Evolutionary conservation across 306 rosid species (phyloP), one percentile per base, ranked within the genome.

Genomic region (Hippophae gyantsensis): DNA sequence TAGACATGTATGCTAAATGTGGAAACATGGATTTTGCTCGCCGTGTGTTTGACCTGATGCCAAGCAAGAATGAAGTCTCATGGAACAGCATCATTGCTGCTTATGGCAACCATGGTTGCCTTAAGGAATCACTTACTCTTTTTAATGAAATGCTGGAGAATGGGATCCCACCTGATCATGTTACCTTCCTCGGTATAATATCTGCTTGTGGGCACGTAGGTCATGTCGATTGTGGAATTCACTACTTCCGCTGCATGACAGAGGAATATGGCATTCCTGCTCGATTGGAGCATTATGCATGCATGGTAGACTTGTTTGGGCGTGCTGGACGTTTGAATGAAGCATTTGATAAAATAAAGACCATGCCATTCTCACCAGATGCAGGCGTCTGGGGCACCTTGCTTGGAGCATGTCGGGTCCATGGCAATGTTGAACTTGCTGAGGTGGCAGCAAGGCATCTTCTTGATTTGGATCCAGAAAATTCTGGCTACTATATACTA

Each of bases 311-410:
- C 83, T 72, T 88, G 61, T 83, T 78, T 60, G 96, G 90, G 0
- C 90, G 94, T 53, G 84, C 88, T 55, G 90, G 94, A 57, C 74
- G 38, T 67, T 68, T 88, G 70, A 49, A 51, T 7, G 86, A 88
- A 68, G 96, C 96, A 69, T 78, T 74, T 57, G 84, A 80, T 71
- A 85, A 82, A 11, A 77, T 88, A 66, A 78, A 69, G 52, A 70
- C 64, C 73, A 85, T 88, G 86, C 94, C 96, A 51, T 78, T 81
- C 62, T 56, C 78, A 58, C 96, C 94, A 40, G 94, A 85, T 53
- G 86, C 90, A 27, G 96, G 96, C 64, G 81, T 86, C 66, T 88
- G 94, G 94, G 96, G 96, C 48, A 85, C 94, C 32, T 67, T 88
- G 59, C 88, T 88, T 43, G 96, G 96, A 66, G 87, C 96, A 3